Evolutionary conservation across 805 yeast species (phyloP).

Genomic region (Jamesozyma rosinii): DNA sequence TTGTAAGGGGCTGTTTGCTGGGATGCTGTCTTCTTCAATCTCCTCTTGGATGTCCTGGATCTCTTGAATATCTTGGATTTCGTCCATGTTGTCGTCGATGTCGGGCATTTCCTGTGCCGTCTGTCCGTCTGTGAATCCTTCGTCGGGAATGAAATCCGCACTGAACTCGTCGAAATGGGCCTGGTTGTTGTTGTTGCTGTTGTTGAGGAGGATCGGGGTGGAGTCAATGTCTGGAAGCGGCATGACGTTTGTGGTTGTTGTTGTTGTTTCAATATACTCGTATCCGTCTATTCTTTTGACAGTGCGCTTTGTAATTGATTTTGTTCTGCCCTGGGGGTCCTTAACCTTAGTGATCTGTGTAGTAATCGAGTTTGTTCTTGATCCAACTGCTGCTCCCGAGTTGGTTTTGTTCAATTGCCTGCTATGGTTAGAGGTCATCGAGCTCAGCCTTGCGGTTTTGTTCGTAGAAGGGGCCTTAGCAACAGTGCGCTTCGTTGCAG

Average conservation of each 20-base stretch:
- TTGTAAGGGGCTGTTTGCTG: conserved; percentile 7
- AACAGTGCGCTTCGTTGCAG: background rate
- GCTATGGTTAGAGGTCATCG: conserved; percentile 15
- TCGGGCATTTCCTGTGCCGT: too few species aligned
- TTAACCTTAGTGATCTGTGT: conserved; percentile 43
- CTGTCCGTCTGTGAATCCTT: conserved; percentile 7
- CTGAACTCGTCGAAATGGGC: conserved; percentile 27
- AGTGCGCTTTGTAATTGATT: conserved; percentile 46
- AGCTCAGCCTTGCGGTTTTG: conserved; percentile 12
- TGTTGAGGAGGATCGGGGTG: background rate
- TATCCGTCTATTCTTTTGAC: conserved; percentile 41
- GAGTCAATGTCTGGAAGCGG: conserved; percentile 3
- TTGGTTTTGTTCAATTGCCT: background rate
- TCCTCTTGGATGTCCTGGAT: conserved; percentile 5
- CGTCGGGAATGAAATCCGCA: conserved; percentile 18
- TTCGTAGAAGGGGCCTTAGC: background rate
- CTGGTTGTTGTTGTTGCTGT: conserved; percentile 5
- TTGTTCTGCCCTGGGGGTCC: conserved; percentile 44
- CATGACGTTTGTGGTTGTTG: conserved; percentile 28
- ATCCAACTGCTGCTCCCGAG: background rate
- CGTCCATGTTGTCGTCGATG: too few species aligned
- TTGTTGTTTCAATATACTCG: conserved; percentile 42
- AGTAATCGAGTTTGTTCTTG: conserved; percentile 31
- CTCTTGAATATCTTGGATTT: too few species aligned
- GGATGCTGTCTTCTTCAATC: conserved; percentile 15